Base-by-base conservation (phyloP, 163 green algal species). In the Scenedesmus sp. region DNA sequence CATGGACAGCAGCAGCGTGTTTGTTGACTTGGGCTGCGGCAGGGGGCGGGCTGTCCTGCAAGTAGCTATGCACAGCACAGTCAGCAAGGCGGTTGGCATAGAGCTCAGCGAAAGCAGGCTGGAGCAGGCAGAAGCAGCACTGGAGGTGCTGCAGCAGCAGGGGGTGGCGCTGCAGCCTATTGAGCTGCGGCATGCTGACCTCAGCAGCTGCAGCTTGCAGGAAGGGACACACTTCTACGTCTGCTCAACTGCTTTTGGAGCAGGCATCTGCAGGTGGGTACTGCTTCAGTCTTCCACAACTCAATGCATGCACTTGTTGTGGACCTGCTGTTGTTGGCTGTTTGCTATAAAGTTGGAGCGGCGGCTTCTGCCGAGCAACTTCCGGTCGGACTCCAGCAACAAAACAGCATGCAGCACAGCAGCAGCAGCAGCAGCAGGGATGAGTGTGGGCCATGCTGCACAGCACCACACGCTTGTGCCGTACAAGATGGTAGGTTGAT, bases 201-300 rank as follows among this genome's bases (percentile, higher is more conserved):
- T 95, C 3, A 84, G 87, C 59, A 92, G 44, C 20, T 91, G 84
- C 84, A 76, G 82, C 61, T 87, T 94, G 24, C 42, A 70, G 33
- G 83, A 82, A 33, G 89, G 53, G 46, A 78, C 82, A 4, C 92
- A 93, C 53, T 95, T 95, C 70, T 94, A 93, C 61, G 83, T 94
- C 1, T 94, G 93, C 89, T 94, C 92, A 42, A 95, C 93, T 22
- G 93, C 92, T 20, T 95, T 95, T 85, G 80, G 89, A 46, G 90
- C 89, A 2, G 83, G 81, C 7, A 88, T 93, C 24, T 94, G 91
- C 83, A 84, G 85, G 85, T 90, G 68, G 10, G 85, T 20, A 30
- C 30, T 37, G 65, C 5, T 35, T 65, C n/a, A n/a, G 15, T 24
- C 53, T 65, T 65, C 16, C 33, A 42, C 72, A 43, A 37, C 4